Base-by-base conservation (phyloP, 805 yeast genomes). In the Metschnikowia similis region DNA sequence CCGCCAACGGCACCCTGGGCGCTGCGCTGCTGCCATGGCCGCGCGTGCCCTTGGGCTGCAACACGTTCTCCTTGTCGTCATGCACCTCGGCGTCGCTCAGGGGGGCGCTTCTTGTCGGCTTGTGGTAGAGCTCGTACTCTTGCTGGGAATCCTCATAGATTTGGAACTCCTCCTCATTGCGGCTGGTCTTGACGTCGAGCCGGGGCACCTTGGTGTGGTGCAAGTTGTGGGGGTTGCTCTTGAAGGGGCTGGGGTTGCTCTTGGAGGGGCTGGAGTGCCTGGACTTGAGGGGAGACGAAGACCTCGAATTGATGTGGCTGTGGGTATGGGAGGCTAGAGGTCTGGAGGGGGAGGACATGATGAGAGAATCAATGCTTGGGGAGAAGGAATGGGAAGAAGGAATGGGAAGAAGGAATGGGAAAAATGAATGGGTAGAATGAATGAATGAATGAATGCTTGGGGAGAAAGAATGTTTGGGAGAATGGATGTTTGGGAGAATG, bases 11-110 rank as follows among this genome's bases (percentile, higher is more conserved):
- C 13, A 27, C 38, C 53, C 75, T 60, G 21, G 44, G 28, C 9
- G 50, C 26, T 14, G 36, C 28, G 16, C 26, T 27, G 39, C 31
- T 47, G 34, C 58, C 56, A 7, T 39, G 34, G 49, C 51, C 31
- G 34, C 41, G 45, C 50, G 45, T 28, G n/a, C 50, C 55, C 42
- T 62, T 63, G 8, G 74, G 73, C 55, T 66, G 74, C 51, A 70
- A 60, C 41, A 70, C 63, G 54, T 73, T 73, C 52, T 73, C 77
- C 60, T 73, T 75, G 54, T 73, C 75, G 48, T 62, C 62, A 52
- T 67, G 65, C 42, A 40, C 31, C 34, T 34, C 10, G 46, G 26
- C 34, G 29, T 47, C 46, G 28, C 45, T 41, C 21, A 34, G 35
- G 21, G 38, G 40, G n/a, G 35, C 35, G 4, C n/a, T 11, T 35